Evolutionary conservation across 1,284 basidiomycete species (phyloP), one percentile per base, ranked within the genome.

Genomic region (Trametes versicolor): DNA sequence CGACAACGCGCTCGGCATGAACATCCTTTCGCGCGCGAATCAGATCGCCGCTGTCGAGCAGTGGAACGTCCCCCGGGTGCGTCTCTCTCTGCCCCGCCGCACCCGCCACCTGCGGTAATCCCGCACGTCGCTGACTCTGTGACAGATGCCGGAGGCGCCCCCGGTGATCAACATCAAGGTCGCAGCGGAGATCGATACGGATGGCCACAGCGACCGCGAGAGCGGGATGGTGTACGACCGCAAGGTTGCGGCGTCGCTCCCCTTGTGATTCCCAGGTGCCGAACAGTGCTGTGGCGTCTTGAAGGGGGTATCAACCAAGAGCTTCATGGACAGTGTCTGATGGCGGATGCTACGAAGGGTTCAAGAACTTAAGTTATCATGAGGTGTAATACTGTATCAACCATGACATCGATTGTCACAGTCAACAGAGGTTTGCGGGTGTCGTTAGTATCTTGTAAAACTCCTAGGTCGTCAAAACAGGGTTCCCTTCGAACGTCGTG

Each of bases 61-160:
- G 9, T 65, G 63, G 63, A 60, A 65, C 50, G 58, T 65, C 21
- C 63, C 63, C 12, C 58, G 59, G 32, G 63, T 64, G 9, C 52
- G 50, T 32, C 39, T 34, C 15, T 54, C 32, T 45, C 37, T n/a
- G n/a, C n/a, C n/a, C n/a, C n/a, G n/a, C n/a, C n/a, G n/a, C n/a
- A n/a, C n/a, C n/a, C n/a, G n/a, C n/a, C n/a, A n/a, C 43, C 19
- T 10, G 21, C 7, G 23, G 2, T n/a, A 4, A 17, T n/a, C 2
- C 15, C 41, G 41, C 17, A 10, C 37, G 6, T 19, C 32, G n/a
- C 27, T 23, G 29, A 3, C 29, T 4, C 29, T 32, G 36, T 21
- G 34, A 4, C 37, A 58, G 56, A 43, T 15, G 1, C 62, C 56
- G 43, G 51, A 63, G 19, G 29, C 17, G 9, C 54, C 55, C 2